Conservation (phyloP, 176 grass and related monocot genomes). For the Panicum miliaceum region DNA sequence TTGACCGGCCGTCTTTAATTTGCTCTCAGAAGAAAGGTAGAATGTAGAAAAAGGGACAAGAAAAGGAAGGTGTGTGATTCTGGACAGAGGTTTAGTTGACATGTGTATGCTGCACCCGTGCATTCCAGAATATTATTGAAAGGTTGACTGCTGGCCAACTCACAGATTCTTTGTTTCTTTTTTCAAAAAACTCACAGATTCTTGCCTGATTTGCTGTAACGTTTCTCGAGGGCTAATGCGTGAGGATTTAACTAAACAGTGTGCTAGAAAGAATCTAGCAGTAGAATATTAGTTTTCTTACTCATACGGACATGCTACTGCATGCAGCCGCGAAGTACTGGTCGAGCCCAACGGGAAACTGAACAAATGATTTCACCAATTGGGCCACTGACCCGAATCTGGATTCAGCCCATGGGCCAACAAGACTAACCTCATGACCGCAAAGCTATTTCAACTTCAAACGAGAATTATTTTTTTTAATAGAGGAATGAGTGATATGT, state of each 20-base stretch:
- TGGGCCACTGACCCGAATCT: neutral
- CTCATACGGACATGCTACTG: neutral
- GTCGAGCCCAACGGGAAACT: neutral
- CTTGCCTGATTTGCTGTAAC: neutral
- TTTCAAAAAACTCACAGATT: neutral
- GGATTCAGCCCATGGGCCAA: neutral
- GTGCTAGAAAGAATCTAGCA: slow-evolving; percentile 19
- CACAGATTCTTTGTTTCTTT: neutral
- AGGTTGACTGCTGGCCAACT: neutral
- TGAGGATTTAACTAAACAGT: neutral
- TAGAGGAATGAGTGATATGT: too few relatives aligned
- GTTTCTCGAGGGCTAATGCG: neutral
- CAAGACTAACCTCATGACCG: too few relatives aligned
- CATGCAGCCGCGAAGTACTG: neutral
- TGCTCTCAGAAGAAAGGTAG: neutral
- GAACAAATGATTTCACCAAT: neutral
- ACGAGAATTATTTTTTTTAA: neutral
- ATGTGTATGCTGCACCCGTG: slow-evolving; percentile 5
- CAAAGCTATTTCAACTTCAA: neutral
- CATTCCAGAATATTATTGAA: neutral
- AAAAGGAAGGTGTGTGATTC: neutral
- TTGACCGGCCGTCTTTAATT: neutral
- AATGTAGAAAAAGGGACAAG: neutral
- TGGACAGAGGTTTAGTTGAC: neutral
- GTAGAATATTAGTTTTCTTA: too few relatives aligned